Percentiles rank a stretch among this genome's conserved stretches.
Evolutionary conservation across 2,329 filamentous ascomycete genomes (phyloP).

Genomic region (Fusarium torulosum): DNA sequence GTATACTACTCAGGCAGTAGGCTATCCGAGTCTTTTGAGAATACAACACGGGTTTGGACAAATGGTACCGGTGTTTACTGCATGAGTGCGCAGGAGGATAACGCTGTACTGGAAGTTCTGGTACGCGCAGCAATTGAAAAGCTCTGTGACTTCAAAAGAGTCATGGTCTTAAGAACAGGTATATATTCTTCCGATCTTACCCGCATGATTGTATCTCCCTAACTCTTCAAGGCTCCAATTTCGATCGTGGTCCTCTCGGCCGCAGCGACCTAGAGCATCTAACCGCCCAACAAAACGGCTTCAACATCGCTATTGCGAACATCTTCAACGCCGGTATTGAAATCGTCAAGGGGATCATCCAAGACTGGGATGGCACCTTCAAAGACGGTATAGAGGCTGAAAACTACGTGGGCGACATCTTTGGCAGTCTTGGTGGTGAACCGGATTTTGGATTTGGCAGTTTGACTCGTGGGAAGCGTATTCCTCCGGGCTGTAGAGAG

Average conservation of each 20-base stretch:
- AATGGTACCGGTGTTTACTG: constrained; percentile 77
- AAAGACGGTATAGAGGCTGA: constrained; percentile 65
- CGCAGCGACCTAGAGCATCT: constrained; percentile 70
- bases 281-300: constrained; percentile 71
- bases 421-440: constrained; percentile 73
- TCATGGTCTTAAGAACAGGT: constrained; percentile 76
- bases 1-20: constrained; percentile 76
- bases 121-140: constrained; percentile 69
- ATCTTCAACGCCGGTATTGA: constrained; percentile 74
- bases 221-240: constrained; percentile 67
- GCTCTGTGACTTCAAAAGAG: constrained; percentile 73
- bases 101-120: constrained; percentile 74
- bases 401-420: constrained; percentile 80
- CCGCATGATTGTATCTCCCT: not conserved
- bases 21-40: constrained; percentile 73
- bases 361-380: constrained; percentile 71
- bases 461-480: constrained; percentile 54
- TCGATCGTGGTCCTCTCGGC: constrained; percentile 75
- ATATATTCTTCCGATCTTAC: not conserved
- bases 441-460: constrained; percentile 74
- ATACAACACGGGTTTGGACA: constrained; percentile 72
- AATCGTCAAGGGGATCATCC: constrained; percentile 73
- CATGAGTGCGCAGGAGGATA: constrained; percentile 80
- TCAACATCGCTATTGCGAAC: constrained; percentile 72
- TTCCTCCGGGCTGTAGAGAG: constrained; percentile 43